Evolutionary conservation across 371 early-diverging fungal species (phyloP).

Genomic region (Circinella minor): DNA sequence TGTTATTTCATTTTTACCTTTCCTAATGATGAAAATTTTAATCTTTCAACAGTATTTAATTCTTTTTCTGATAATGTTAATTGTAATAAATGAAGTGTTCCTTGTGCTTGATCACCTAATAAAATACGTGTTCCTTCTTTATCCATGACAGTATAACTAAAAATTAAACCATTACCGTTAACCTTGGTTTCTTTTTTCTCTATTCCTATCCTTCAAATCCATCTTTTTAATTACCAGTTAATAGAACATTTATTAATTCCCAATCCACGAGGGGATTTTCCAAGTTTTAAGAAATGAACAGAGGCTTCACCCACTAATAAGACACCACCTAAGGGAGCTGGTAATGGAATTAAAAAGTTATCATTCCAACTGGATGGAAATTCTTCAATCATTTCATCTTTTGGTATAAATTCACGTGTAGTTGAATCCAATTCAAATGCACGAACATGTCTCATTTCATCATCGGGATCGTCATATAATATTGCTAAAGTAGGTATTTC

Average conservation of each 20-base stretch:
- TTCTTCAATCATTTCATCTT: constrained; percentile 53
- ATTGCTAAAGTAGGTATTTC: constrained; percentile 68
- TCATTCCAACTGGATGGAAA: constrained; percentile 56
- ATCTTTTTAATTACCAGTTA: constrained; percentile 32
- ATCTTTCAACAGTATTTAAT: background rate
- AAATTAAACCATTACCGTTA: too few species aligned
- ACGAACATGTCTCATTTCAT: constrained; percentile 42
- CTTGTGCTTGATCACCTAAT: constrained; percentile 73
- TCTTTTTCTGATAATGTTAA: constrained; percentile 19
- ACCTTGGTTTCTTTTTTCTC: background rate
- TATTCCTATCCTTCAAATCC: too few species aligned
- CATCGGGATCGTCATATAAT: constrained; percentile 74
- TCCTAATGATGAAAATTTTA: background rate
- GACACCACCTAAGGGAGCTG: constrained; percentile 67
- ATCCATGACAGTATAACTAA: constrained; percentile 55
- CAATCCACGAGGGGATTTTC: constrained; percentile 53
- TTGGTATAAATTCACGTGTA: constrained; percentile 29
- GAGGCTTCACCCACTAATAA: constrained; percentile 72
- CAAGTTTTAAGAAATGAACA: constrained; percentile 63
- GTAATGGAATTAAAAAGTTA: constrained; percentile 61
- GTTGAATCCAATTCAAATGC: constrained; percentile 8
- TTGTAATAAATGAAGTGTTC: constrained; percentile 62
- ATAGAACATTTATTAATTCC: constrained; percentile 59
- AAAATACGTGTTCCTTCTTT: constrained; percentile 67
- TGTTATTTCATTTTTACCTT: background rate